phyloP scores from a whole-genome alignment of 2,329 filamentous ascomycete species.

The Aspergillus sp. region DNA sequence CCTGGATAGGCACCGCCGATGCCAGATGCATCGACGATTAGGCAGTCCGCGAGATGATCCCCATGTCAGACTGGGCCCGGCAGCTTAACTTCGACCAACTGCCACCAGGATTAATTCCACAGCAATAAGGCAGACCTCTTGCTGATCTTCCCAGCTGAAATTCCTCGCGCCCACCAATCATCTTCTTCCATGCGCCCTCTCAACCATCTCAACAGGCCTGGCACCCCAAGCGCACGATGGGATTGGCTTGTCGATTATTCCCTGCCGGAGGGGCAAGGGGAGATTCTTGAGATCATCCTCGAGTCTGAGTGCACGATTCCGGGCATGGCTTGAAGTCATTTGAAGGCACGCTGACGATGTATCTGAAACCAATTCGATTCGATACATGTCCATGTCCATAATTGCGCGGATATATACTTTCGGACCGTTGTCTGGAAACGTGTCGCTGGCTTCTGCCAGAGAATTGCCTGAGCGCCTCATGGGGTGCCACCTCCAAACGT shows the following conservation, averaged over 20 bases:
- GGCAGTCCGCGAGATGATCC: neutral
- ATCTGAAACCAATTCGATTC: neutral
- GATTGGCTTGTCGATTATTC: constrained; percentile 12
- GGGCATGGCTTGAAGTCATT: neutral
- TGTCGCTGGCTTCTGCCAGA: neutral
- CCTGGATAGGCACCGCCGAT: constrained; percentile 2
- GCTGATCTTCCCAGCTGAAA: constrained; percentile 27
- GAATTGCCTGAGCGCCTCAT: neutral
- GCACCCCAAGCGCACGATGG: constrained; percentile 3
- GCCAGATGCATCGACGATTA: constrained; percentile 9
- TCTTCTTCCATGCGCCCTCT: constrained; percentile 12
- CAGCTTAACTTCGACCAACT: neutral
- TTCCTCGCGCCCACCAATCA: constrained; percentile 21
- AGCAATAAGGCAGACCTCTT: constrained; percentile 5
- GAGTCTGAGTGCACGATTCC: neutral
- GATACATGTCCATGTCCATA: neutral
- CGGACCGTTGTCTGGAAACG: neutral
- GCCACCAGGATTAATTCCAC: constrained; percentile 12
- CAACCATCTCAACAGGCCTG: neutral
- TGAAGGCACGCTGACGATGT: neutral
- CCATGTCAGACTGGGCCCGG: neutral
- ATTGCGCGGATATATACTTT: neutral
- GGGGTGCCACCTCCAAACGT: neutral
- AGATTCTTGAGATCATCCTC: neutral
- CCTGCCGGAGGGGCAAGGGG: neutral